Percentiles rank a stretch among this genome's conserved stretches.
Conservation (phyloP, 2,329 filamentous ascomycete species). For the Botrytis porri region DNA sequence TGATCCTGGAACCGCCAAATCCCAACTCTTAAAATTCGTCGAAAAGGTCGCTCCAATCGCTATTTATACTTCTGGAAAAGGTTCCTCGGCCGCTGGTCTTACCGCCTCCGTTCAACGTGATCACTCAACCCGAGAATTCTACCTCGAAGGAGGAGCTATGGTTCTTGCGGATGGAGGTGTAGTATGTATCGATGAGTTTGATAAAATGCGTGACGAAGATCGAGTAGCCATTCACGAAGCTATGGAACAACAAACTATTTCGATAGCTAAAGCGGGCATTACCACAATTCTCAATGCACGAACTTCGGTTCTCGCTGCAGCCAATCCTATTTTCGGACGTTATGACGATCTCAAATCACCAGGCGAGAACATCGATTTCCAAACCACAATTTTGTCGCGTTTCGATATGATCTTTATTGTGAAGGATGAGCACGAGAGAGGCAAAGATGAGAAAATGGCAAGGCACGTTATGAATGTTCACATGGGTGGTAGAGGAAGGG, state of each 20-base stretch:
- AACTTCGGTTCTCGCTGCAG: conserved; percentile 91
- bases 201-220: conserved; percentile 99
- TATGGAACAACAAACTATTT: conserved; percentile 99
- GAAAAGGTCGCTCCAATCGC: conserved; percentile 95
- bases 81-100: conserved; percentile 93
- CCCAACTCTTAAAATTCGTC: conserved; percentile 94
- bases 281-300: conserved; percentile 96
- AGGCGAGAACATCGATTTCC: conserved; percentile 98
- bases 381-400: conserved; percentile 95
- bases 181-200: conserved; percentile 98
- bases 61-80: conserved; percentile 98
- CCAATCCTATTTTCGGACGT: conserved; percentile 94
- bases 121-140: conserved; percentile 89
- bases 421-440: conserved; percentile 86
- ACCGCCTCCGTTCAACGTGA: conserved; percentile 96
- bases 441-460: conserved; percentile 88
- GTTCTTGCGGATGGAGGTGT: conserved; percentile 95
- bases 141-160: conserved; percentile 97
- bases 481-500: conserved; percentile 81
- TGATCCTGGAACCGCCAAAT: conserved; percentile 97
- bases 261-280: conserved; percentile 97
- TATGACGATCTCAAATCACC: conserved; percentile 98
- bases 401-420: conserved; percentile 99
- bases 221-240: conserved; percentile 98
- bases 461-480: conserved; percentile 97